phyloP scores from a whole-genome alignment of 805 yeast species.

The Cyberlindnera meyerae region DNA sequence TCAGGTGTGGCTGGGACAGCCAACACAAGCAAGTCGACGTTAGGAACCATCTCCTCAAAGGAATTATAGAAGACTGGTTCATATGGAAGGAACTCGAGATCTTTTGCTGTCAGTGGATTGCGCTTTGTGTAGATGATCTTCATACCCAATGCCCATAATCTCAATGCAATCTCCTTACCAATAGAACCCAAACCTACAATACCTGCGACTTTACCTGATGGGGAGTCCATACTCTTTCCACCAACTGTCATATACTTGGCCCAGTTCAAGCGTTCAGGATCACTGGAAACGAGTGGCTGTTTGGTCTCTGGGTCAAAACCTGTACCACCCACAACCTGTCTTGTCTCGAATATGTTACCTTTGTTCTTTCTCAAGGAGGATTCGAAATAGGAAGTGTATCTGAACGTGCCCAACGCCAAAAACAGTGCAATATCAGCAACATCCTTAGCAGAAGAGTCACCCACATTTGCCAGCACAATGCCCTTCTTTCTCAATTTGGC shows the following conservation, averaged over 20 bases:
- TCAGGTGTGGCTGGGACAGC: conserved; percentile 61
- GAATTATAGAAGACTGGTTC: conserved; percentile 39
- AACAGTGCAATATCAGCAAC: conserved; percentile 70
- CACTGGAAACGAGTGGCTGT: conserved; percentile 4
- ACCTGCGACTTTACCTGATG: conserved; percentile 51
- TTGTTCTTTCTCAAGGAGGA: conserved; percentile 32
- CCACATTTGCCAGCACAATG: conserved; percentile 56
- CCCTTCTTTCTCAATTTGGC: conserved; percentile 38
- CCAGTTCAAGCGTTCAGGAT: conserved; percentile 34
- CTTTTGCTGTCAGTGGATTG: conserved; percentile 33
- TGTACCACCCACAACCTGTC: conserved; percentile 35
- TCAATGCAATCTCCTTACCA: conserved; percentile 56
- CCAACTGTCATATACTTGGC: conserved; percentile 42
- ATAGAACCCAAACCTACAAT: conserved; percentile 73
- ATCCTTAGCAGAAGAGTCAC: conserved; percentile 54
- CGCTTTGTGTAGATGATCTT: conserved; percentile 57
- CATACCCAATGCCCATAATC: conserved; percentile 58
- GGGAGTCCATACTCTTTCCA: conserved; percentile 42
- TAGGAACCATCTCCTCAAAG: conserved; percentile 39
- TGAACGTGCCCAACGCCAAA: conserved; percentile 53
- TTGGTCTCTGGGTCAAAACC: conserved; percentile 16
- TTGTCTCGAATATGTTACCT: conserved; percentile 40
- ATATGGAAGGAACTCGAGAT: conserved; percentile 38
- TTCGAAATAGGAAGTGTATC: conserved; percentile 49
- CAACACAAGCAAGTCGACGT: conserved; percentile 52